Evolutionary conservation across 495 filamentous ascomycete genomes (phyloP).

Genomic region (Daldinia concentrica): DNA sequence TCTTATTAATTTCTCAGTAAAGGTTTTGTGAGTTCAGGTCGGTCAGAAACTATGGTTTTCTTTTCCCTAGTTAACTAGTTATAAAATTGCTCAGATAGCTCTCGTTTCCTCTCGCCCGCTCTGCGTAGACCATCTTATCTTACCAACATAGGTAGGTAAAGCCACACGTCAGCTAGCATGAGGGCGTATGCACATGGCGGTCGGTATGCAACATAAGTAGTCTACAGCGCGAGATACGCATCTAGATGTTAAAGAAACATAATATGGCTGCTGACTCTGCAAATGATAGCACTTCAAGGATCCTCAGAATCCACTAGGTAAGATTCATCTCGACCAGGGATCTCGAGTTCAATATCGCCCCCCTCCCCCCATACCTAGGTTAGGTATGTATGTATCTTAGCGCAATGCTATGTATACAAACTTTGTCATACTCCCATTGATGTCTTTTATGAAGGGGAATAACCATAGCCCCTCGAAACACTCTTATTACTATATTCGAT

Average conservation of each 20-base stretch:
- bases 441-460: neutral
- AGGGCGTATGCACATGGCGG: neutral
- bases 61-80: no score
- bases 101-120: neutral
- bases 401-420: conserved; percentile 1
- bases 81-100: neutral
- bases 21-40: neutral
- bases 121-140: conserved; percentile 6
- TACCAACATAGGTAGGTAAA: conserved; percentile 3
- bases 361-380: neutral
- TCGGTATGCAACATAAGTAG: conserved; percentile 1
- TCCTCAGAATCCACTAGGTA: neutral
- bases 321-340: neutral
- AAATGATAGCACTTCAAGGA: neutral
- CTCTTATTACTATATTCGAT: neutral
- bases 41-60: neutral
- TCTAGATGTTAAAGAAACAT: neutral
- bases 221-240: neutral
- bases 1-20: neutral
- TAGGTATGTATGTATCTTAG: no score
- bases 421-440: no score
- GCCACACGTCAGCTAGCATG: conserved; percentile 21
- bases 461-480: neutral
- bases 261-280: neutral
- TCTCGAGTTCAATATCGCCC: neutral